Percentiles rank a stretch among this genome's conserved stretches.
Conservation (phyloP, 1,284 basidiomycete species). For the Pseudozyma thailandica region DNA sequence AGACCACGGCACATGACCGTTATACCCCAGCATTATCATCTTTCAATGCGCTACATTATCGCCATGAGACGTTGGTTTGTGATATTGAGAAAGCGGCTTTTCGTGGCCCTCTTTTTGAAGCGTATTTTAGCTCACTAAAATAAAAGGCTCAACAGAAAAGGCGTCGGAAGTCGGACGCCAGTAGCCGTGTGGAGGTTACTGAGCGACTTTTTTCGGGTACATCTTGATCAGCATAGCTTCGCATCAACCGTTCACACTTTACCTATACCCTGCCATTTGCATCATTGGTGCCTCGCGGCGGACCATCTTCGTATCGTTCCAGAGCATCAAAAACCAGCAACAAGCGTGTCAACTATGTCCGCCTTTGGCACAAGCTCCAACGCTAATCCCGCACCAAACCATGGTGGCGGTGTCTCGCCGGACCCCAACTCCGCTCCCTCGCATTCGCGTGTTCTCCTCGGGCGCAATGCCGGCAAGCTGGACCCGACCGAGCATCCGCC, state of each 20-base stretch:
- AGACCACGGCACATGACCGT: constrained; percentile 6
- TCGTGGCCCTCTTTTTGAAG: constrained; percentile 6
- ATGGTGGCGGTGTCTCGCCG: constrained; percentile 25
- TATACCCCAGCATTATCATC: constrained; percentile 20
- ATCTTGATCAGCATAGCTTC: constrained; percentile 1
- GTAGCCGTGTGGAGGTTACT: constrained; percentile 23
- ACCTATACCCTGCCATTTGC: too few species aligned
- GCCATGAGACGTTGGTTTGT: neutral
- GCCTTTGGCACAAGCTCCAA: neutral
- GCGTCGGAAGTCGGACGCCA: constrained; percentile 5
- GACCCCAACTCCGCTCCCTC: neutral
- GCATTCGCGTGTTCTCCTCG: constrained; percentile 14
- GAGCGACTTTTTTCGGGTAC: neutral
- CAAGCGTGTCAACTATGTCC: neutral
- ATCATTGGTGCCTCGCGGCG: too few species aligned
- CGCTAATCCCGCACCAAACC: constrained; percentile 22
- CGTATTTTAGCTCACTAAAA: neutral
- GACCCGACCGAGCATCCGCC: constrained; percentile 35
- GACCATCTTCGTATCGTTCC: neutral
- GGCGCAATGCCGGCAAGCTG: constrained; percentile 38
- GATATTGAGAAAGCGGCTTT: neutral
- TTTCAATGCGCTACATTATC: neutral
- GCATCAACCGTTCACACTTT: neutral
- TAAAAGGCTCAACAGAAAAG: neutral
- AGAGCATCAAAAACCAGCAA: neutral